phyloP scores from a whole-genome alignment of 805 yeast species.

The Wickerhamomyces sydowiorum region DNA sequence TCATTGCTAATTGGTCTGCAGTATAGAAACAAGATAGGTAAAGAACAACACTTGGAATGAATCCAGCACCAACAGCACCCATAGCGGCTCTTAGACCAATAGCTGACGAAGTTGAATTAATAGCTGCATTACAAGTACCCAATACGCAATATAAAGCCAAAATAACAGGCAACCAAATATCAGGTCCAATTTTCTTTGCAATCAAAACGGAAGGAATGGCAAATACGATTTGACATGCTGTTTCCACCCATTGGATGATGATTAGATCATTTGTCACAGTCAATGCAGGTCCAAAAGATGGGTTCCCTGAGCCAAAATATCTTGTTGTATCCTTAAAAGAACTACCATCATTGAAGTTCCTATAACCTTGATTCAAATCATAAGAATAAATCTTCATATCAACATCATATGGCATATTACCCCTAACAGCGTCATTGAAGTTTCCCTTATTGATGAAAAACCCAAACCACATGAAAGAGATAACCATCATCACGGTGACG shows the following conservation, averaged over 20 bases:
- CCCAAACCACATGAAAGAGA: neutral
- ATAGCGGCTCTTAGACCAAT: conserved; percentile 40
- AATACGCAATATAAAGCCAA: conserved; percentile 50
- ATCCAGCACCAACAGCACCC: conserved; percentile 57
- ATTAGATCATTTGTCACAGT: conserved; percentile 2
- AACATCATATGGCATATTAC: neutral
- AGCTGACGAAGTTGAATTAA: conserved; percentile 34
- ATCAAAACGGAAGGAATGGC: conserved; percentile 60
- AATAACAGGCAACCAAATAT: conserved; percentile 53
- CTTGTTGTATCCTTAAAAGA: neutral
- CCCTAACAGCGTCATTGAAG: conserved; percentile 11
- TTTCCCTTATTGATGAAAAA: conserved; percentile 4
- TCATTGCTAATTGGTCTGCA: conserved; percentile 23
- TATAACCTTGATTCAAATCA: neutral
- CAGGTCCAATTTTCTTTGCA: conserved; percentile 54
- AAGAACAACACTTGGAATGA: conserved; percentile 49
- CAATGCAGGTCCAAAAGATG: neutral
- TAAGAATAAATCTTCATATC: neutral
- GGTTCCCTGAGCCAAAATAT: no score
- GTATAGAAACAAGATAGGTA: conserved; percentile 34
- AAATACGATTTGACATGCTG: conserved; percentile 29
- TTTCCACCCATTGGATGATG: conserved; percentile 39
- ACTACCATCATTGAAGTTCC: neutral
- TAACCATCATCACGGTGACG: neutral
- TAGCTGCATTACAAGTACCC: conserved; percentile 41